phyloP scores from a whole-genome alignment of 2,329 filamentous ascomycete species.

The Cytospora paraplurivora region DNA sequence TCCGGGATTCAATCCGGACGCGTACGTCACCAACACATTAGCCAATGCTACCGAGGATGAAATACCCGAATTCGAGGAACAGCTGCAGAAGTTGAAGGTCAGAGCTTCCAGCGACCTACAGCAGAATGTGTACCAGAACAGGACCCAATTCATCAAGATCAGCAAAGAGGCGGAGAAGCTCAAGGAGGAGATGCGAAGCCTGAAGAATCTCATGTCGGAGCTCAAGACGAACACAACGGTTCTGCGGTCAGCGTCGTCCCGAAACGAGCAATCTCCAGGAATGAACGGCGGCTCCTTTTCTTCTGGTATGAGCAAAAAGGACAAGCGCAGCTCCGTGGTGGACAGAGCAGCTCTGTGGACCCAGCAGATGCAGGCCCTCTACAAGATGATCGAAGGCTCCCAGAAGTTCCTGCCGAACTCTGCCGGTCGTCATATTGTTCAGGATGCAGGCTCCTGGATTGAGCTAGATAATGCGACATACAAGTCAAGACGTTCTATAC shows the following conservation, averaged over 20 bases:
- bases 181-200: constrained; percentile 90
- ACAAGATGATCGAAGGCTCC: constrained; percentile 96
- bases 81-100: constrained; percentile 74
- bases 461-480: constrained; percentile 97
- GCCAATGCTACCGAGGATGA: constrained; percentile 86
- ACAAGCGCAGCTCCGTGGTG: constrained; percentile 87
- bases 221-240: constrained; percentile 77
- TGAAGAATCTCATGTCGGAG: constrained; percentile 89
- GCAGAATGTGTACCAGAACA: constrained; percentile 94
- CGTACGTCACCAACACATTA: constrained; percentile 68
- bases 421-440: constrained; percentile 87
- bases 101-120: constrained; percentile 83
- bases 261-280: constrained; percentile 49
- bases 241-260: constrained; percentile 61
- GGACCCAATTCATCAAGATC: constrained; percentile 98
- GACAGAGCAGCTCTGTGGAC: constrained; percentile 69
- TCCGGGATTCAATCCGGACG: constrained; percentile 60
- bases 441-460: constrained; percentile 92
- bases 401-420: constrained; percentile 94
- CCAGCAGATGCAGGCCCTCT: constrained; percentile 76
- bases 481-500: constrained; percentile 86
- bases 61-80: constrained; percentile 78
- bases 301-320: constrained; percentile 63
- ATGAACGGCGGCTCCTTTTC: constrained; percentile 53
- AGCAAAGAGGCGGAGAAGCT: constrained; percentile 98